A percentile compares a stretch with the other conserved stretches of the same genome.
phyloP scores from a whole-genome alignment of 2,329 filamentous ascomycete species.

The Cadophora malorum region DNA sequence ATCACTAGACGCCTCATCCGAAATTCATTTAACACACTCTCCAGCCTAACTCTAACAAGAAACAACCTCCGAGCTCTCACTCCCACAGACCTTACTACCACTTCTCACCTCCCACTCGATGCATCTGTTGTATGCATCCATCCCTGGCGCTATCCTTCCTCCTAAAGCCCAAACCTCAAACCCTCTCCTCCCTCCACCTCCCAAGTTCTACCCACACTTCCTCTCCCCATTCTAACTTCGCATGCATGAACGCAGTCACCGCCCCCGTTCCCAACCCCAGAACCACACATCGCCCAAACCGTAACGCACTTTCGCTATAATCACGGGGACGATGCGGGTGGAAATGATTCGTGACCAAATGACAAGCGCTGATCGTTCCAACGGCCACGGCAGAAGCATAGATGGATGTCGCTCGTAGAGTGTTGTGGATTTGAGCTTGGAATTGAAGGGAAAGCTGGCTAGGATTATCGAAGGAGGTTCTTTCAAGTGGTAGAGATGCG shows the following conservation, averaged over 20 bases:
- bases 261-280: not conserved
- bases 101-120: no score
- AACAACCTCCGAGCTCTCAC: no score
- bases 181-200: not conserved
- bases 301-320: no score
- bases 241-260: not conserved
- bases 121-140: no score
- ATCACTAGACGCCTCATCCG: no score
- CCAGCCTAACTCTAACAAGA: no score
- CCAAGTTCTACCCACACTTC: not conserved
- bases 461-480: no score
- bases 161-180: not conserved
- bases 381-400: not conserved
- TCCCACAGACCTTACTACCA: no score
- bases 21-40: no score
- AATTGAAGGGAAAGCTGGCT: no score
- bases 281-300: not conserved
- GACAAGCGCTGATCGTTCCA: not conserved
- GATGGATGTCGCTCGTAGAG: not conserved
- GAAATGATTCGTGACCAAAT: not conserved
- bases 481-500: no score
- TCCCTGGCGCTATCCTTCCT: not conserved
- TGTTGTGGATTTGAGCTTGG: not conserved
- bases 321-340: no score
- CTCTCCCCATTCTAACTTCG: not conserved